Base-by-base conservation (phyloP, 2,329 filamentous ascomycete species). In the Nothopassalora personata region DNA sequence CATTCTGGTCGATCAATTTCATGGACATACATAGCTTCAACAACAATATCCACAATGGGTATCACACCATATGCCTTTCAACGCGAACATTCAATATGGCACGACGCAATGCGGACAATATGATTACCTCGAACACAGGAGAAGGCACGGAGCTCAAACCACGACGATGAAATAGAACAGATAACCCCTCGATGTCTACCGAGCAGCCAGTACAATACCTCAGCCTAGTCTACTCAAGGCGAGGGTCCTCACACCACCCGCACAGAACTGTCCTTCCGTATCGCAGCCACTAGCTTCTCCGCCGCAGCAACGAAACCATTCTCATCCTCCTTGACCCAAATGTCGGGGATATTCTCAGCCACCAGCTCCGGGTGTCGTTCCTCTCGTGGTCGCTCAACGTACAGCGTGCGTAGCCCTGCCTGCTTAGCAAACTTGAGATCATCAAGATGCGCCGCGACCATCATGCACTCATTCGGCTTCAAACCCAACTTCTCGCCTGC, bases 381-480 rank as follows among this genome's bases (percentile, higher is more conserved):
- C 73, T 95, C 90, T 47, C 72, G 65, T 3, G 74, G 71, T 59
- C 90, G 78, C 75, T 90, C 88, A 2, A 94, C 83, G 70, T 91
- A 94, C 2, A 94, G 79, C 0, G 88, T 90, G 66, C 81, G 79
- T 60, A 91, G 75, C 0, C 90, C 90, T 60, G 78, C 80, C 2
- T 67, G 70, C 66, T 84, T 84, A 4, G 90, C 90, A 0, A 81
- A 87, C 60, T 83, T 76, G 56, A 94, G 74, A 72, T 93, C 90
- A 5, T 69, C 72, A 59, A 93, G 74, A 74, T 93, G 89, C 39
- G 89, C 86, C 15, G 90, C 90, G 19, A 94, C 88, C 83, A 94
- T 85, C 19, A 84, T 87, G 58, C 90, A 87, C 68, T 91, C 79
- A 2, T 71, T 70, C 0, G 86, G 81, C 60, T 80, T 66, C 46